Conservation (phyloP, 2,329 filamentous ascomycete species). For the Aspergillus niger region DNA sequence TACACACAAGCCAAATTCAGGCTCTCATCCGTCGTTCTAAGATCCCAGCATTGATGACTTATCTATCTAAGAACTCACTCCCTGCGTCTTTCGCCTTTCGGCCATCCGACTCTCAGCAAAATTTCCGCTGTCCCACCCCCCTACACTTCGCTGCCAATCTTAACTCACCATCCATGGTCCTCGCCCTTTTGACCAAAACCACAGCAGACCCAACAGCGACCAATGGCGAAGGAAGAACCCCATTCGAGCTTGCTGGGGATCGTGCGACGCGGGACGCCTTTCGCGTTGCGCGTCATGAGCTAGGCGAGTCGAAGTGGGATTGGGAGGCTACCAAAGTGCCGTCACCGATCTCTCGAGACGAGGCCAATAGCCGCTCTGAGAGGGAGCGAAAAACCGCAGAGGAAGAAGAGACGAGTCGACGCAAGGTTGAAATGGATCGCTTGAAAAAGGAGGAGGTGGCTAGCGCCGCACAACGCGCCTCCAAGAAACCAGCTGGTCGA, state of each 20-base stretch:
- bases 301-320: constrained; percentile 74
- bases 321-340: constrained; percentile 80
- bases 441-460: constrained; percentile 64
- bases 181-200: constrained; percentile 73
- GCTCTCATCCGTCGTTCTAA: constrained; percentile 87
- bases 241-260: constrained; percentile 87
- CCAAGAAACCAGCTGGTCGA: constrained; percentile 56
- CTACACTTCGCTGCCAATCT: constrained; percentile 84
- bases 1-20: constrained; percentile 88
- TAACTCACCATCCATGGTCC: constrained; percentile 75
- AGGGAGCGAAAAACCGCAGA: constrained; percentile 70
- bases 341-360: constrained; percentile 66
- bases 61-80: constrained; percentile 75
- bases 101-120: constrained; percentile 64
- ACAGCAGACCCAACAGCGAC: constrained; percentile 70
- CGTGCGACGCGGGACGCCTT: constrained; percentile 86
- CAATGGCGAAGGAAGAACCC: constrained; percentile 76
- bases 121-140: constrained; percentile 78
- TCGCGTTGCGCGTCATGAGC: constrained; percentile 77
- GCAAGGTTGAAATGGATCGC: constrained; percentile 73
- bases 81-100: constrained; percentile 73
- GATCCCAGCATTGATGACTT: constrained; percentile 80
- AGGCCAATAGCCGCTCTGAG: constrained; percentile 69
- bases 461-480: constrained; percentile 44
- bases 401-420: constrained; percentile 68